Evolutionary conservation across 257 asterid genomes (phyloP), one percentile per base, ranked within the genome.

Genomic region (Solanum pinnatisectum): DNA sequence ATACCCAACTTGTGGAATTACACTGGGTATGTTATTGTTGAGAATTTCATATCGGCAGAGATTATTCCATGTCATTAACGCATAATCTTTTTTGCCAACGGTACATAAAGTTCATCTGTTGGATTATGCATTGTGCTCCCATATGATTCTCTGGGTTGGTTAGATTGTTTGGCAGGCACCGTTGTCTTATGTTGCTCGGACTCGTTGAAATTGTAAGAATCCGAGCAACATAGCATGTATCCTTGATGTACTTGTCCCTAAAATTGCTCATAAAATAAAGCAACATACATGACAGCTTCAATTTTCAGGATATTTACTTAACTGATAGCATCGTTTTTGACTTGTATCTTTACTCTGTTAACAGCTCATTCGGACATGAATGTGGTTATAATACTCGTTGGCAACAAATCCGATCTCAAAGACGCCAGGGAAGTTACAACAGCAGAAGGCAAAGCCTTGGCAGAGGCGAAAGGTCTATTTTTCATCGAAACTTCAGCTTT

Each of bases 321-420:
- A 3, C 11, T 81, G 70, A 81, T 81, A 81, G 67, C 42, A 30
- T 77, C 36, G 1, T n/a, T 40, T 40, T 85, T 85, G 6, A 85
- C 78, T 65, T 85, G 39, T 15, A 70, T 70, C 81, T 20, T 79
- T 87, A 23, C 36, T 71, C 32, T 20, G 15, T 71, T 32, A 60
- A 60, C 87, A 88, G 89, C 87, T 83, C 87, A 88, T 32, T 88
- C 87, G 3, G 89, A 88, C 65, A 88, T 88, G 89, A 88, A 88
- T 36, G 89, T 88, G n/a, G 89, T 88, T 16, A 84, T 83, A 71
- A 88, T 83, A 83, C 89, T 83, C 27, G 89, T 88, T 25, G 87
- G 87, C 59, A 88, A 88, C 84, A 88, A 88, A n/a, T 83, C 87
- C 0, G 87, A 88, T 59, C 89, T 88, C 67, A 88, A 88, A 84